Evolutionary conservation across 2,329 filamentous ascomycete genomes (phyloP).

Genomic region (Monilinia vaccinii-corymbosi): DNA sequence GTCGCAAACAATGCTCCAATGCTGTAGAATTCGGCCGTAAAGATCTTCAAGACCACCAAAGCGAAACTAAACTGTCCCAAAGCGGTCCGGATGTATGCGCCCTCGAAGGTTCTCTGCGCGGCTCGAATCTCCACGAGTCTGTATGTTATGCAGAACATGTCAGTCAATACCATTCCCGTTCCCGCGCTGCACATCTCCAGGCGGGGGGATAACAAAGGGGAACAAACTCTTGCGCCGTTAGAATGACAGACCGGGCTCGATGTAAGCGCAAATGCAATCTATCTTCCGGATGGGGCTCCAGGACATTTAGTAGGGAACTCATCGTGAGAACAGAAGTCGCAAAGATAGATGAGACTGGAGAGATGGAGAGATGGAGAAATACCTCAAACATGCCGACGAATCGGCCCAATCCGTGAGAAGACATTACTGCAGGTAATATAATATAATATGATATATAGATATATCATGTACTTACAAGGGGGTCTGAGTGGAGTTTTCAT

Average conservation of each 20-base stretch:
- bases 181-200: neutral
- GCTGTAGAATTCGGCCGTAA: conserved; percentile 91
- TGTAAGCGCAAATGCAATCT: conserved; percentile 73
- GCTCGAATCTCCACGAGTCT: conserved; percentile 85
- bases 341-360: neutral
- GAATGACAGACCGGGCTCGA: conserved; percentile 71
- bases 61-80: conserved; percentile 93
- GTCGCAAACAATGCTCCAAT: conserved; percentile 94
- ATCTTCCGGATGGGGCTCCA: conserved; percentile 58
- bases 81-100: conserved; percentile 90
- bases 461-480: neutral
- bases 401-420: conserved; percentile 5
- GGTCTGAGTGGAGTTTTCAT: neutral
- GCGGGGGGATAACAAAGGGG: neutral
- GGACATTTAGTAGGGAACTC: conserved; percentile 16
- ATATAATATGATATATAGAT: too few species aligned
- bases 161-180: neutral
- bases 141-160: neutral
- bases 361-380: conserved; percentile 6
- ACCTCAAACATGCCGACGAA: conserved; percentile 24
- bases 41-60: conserved; percentile 90
- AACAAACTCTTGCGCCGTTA: conserved; percentile 61
- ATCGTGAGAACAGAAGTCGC: conserved; percentile 1
- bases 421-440: neutral
- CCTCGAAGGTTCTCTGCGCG: conserved; percentile 92